phyloP scores from a whole-genome alignment of 75 land plant species.

The Pinus tabuliformis region DNA sequence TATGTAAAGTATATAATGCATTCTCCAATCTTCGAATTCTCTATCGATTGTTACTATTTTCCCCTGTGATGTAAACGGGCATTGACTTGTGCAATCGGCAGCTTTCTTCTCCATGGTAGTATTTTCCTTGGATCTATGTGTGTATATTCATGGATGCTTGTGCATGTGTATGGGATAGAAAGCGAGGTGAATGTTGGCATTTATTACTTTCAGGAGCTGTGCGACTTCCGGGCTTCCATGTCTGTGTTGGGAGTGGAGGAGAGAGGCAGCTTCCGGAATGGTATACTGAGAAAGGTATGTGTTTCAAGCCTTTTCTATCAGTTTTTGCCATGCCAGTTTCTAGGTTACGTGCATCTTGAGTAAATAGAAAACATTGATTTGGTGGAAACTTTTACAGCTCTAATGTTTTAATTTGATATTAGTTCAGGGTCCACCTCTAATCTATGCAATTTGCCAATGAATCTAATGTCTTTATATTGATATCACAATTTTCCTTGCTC shows the following conservation, averaged over 20 bases:
- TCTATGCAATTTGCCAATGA: not conserved
- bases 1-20: not conserved
- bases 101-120: not conserved
- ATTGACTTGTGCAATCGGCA: not conserved
- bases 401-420: no score
- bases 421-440: no score
- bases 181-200: not conserved
- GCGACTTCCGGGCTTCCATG: constrained; percentile 96
- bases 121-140: not conserved
- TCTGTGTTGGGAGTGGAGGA: constrained; percentile 96
- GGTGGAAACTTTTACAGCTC: constrained; percentile 3
- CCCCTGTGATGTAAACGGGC: no score
- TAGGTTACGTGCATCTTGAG: not conserved
- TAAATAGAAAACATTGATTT: not conserved
- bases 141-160: no score
- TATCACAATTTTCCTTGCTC: not conserved
- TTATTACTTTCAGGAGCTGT: constrained; percentile 56
- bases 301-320: not conserved
- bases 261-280: constrained; percentile 85
- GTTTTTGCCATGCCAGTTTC: not conserved
- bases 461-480: not conserved
- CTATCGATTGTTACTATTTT: no score
- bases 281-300: constrained; percentile 85
- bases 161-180: not conserved
- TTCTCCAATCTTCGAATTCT: no score